Evolutionary conservation across 225 moss, liverwort and hornwort species (phyloP), one percentile per base, ranked within the genome.

Genomic region (Pseudisothecium myosuroides): DNA sequence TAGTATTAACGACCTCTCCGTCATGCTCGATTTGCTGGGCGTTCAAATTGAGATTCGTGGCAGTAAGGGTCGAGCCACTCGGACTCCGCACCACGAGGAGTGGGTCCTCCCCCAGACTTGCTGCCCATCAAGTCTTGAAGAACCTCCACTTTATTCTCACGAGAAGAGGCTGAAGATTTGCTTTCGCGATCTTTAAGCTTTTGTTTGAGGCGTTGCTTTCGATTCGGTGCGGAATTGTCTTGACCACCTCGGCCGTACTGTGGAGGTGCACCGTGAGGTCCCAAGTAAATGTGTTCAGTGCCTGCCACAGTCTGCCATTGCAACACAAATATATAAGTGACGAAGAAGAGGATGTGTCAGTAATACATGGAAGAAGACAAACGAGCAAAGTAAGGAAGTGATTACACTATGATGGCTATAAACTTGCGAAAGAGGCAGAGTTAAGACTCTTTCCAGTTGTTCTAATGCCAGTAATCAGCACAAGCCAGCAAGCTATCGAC

Each of bases 71-170:
- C 99, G 78, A 99, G 97, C 99, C 99, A 99, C 79, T 96, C 99
- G 65, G 94, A 93, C 37, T 95, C 92, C 59, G 88, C 81, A 36
- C 93, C 95, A 65, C 93, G 93, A 87, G 91, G 85, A 85, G 94
- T 90, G 83, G 94, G 67, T 81, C 80, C 92, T 56, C 76, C 88
- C 68, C 89, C 90, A 80, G 92, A 74, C 90, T 95, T 93, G 86
- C 92, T 92, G 74, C 99, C 99, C 96, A 99, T 99, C 90, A 99
- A 93, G 79, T 97, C 97, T 85, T 95, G 99, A 68, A 99, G 94
- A 71, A 99, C 96, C 88, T 99, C 99, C 90, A 99, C 99, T 95
- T 99, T 99, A 90, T 99, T 99, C 94, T 99, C 99, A 36, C 99
- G 99, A 54, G 96, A 95, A 59, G 95, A 83, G 61, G 87, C 85